Evolutionary conservation across 495 filamentous ascomycete genomes (phyloP).

Genomic region (Penicillium turbatum): DNA sequence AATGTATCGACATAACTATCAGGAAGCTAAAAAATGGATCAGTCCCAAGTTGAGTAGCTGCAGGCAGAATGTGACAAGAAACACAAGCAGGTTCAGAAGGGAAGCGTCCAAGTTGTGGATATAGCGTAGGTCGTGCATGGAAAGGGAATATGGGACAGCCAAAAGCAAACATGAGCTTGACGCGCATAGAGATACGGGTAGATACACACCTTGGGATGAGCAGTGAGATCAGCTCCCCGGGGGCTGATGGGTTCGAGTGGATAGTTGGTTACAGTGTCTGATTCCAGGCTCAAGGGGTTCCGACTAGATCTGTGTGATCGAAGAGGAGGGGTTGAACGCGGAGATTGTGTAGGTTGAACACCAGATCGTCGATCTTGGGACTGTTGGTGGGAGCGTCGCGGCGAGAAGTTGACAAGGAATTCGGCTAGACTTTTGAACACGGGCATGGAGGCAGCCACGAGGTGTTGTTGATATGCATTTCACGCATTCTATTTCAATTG

Average conservation of each 20-base stretch:
- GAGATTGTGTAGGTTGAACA: slow-evolving; percentile 5
- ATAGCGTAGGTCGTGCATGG: background rate
- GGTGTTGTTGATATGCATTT: slow-evolving; percentile 9
- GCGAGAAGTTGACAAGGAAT: slow-evolving; percentile 16
- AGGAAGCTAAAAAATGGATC: slow-evolving; percentile 10
- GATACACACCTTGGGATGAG: slow-evolving; percentile 17
- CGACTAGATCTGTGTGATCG: background rate
- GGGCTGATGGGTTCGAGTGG: background rate
- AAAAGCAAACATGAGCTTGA: background rate
- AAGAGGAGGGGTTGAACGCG: slow-evolving; percentile 4
- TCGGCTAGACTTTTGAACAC: slow-evolving; percentile 17
- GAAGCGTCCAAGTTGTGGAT: background rate
- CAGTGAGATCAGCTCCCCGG: background rate
- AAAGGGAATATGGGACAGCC: background rate
- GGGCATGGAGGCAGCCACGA: slow-evolving; percentile 15
- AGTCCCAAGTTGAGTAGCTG: slow-evolving; percentile 4
- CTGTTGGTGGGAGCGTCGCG: slow-evolving; percentile 18
- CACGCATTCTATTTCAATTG: slow-evolving; percentile 10
- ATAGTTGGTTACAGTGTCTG: slow-evolving; percentile 2
- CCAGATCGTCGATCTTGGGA: slow-evolving; percentile 17
- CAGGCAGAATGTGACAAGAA: background rate
- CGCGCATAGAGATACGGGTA: slow-evolving; percentile 1
- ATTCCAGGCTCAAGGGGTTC: background rate
- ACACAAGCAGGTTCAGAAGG: background rate
- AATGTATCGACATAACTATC: slow-evolving; percentile 33